Evolutionary conservation across 208 protist species (phyloP).

Genomic region (Crithidia fasciculata): DNA sequence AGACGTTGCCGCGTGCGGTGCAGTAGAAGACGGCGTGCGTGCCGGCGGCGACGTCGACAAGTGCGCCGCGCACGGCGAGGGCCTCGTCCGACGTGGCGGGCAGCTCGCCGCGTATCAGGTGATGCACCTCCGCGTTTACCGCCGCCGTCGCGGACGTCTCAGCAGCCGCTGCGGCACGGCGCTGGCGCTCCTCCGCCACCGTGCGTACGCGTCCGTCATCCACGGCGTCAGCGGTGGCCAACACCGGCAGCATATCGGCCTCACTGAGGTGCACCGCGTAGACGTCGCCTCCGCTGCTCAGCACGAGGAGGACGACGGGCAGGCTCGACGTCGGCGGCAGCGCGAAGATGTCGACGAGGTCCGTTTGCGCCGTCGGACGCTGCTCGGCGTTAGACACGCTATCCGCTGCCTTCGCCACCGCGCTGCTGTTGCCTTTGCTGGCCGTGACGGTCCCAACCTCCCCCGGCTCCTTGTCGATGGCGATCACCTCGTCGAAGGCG

Average conservation of each 20-base stretch:
- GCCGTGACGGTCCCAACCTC: neutral
- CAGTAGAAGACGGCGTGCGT: slow-evolving; percentile 61
- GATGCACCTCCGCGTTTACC: slow-evolving; percentile 25
- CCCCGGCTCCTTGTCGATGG: neutral
- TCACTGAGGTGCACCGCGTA: slow-evolving; percentile 61
- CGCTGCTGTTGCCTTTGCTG: neutral
- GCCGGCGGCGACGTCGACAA: slow-evolving; percentile 79
- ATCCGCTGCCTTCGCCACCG: neutral
- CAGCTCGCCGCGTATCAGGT: slow-evolving; percentile 17
- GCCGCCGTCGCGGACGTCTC: neutral
- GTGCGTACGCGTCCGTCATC: slow-evolving; percentile 38
- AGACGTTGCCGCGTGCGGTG: slow-evolving; percentile 53
- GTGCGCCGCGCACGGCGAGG: slow-evolving; percentile 50
- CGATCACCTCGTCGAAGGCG: slow-evolving; percentile 9
- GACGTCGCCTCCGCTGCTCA: slow-evolving; percentile 75
- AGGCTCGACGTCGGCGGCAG: slow-evolving; percentile 62
- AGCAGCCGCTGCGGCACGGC: slow-evolving; percentile 12
- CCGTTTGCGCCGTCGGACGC: slow-evolving; percentile 18
- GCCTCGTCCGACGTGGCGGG: slow-evolving; percentile 26
- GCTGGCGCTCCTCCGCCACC: slow-evolving; percentile 12
- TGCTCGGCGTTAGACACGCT: neutral
- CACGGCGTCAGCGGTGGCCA: slow-evolving; percentile 16
- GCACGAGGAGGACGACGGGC: slow-evolving; percentile 56
- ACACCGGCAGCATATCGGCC: slow-evolving; percentile 33
- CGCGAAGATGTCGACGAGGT: slow-evolving; percentile 58